Percentiles rank a stretch among this genome's conserved stretches.
These are phyloP conservation scores for Whalleya microplaca DNA, from an alignment of 2,329 filamentous ascomycete genomes.

Conservation along the genomic window DNA sequence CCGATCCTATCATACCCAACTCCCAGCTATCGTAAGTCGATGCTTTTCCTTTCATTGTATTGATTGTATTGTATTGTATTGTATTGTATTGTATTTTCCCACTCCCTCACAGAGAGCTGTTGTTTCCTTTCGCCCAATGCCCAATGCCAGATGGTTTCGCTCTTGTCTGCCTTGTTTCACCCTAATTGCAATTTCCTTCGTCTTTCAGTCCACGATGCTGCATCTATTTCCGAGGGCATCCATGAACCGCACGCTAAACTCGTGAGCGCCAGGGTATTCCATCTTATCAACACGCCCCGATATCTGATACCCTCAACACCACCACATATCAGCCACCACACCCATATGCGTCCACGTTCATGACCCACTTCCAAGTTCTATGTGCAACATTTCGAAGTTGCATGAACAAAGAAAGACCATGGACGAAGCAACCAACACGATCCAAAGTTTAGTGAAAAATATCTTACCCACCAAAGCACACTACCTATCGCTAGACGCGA, in stretches of 20 bases:
- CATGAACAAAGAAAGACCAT: conserved; percentile 45
- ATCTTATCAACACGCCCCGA: conserved; percentile 20
- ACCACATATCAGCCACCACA: conserved; percentile 4
- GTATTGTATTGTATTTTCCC: conserved; percentile 3
- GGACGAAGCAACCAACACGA: conserved; percentile 62
- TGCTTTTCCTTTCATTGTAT: too few relatives aligned
- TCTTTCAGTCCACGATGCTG: conserved; percentile 4
- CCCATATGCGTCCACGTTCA: conserved; percentile 29
- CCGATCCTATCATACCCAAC: conserved; percentile 8
- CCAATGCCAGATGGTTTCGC: not conserved
- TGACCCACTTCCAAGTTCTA: conserved; percentile 30
- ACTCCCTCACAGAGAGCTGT: not conserved
- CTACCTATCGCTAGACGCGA: conserved; percentile 54
- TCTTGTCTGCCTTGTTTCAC: not conserved
- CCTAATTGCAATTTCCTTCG: conserved; percentile 7
- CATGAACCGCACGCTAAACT: conserved; percentile 23
- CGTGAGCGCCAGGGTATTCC: conserved; percentile 14
- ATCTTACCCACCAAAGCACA: conserved; percentile 57
- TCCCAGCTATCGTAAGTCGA: conserved; percentile 11
- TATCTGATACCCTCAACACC: conserved; percentile 20
- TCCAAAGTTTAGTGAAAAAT: conserved; percentile 56
- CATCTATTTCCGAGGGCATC: not conserved
- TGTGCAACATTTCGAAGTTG: conserved; percentile 39
- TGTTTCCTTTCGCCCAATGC: not conserved
- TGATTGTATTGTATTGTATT: not conserved